Evolutionary conservation across 805 yeast genomes (phyloP), one percentile per base, ranked within the genome.

Genomic region (Wickerhamiella cacticola): DNA sequence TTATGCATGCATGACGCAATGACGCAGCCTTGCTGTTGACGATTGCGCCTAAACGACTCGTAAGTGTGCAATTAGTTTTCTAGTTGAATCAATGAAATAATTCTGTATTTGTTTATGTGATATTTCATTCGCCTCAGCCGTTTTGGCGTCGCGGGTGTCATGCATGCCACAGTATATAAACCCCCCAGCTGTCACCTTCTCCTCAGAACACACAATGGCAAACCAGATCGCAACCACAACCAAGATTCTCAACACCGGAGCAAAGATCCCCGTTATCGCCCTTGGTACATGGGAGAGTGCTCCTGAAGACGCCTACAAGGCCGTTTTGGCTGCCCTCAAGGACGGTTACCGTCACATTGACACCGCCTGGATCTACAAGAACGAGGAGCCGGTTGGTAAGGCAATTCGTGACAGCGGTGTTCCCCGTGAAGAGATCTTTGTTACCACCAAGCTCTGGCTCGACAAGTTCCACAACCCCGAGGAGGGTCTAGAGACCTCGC

Each of bases 301-400:
- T 34, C 53, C 63, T n/a, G 66, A 67, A 28, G 70, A 68, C 26
- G 74, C 72, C 19, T 69, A 70, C 46, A 64, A 64, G 19, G 76
- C 80, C 22, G 80, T 80, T 12, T 69, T 68, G 53, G 68, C 72
- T 38, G 89, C 88, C 12, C 66, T 80, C 50, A 69, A 75, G 58
- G 67, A 69, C 7, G 88, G 88, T 9, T 79, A 79, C 62, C 71
- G 79, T 52, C 85, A 79, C 59, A 78, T 82, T 55, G 94, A 82
- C 61, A 76, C 87, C 8, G 92, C 92, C 2, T 75, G 75, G 60
- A 69, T 71, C 51, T 83, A 83, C 61, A 74, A 74, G 2, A 80
- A 79, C 59, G 94, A 84, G 62, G 68, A 63, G 15, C 78, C 73
- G 53, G 80, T 80, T 12, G 87, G 94, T 26, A 68, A 70, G 46